Base-by-base conservation (phyloP, 805 yeast species). In the Clavispora santaluciae region DNA sequence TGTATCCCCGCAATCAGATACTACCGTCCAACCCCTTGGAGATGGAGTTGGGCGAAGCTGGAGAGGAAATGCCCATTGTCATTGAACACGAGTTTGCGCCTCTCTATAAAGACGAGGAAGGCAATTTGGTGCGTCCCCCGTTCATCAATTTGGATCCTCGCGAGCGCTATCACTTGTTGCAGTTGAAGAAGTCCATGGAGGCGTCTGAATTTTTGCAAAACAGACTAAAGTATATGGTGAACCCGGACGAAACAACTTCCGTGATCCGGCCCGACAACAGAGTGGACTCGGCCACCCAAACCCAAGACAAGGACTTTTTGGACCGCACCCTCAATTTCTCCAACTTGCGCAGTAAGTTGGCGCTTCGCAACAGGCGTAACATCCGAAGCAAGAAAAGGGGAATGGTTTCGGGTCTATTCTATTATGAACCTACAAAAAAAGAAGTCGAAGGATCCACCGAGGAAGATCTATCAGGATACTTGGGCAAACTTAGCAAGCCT, bases 201-300 rank as follows among this genome's bases (percentile, higher is more conserved):
- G 63, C 66, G 4, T 57, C 70, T 0, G 62, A 63, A 30, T 52
- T 57, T 6, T 48, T 68, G 29, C 65, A 66, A 39, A 45, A 52
- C 21, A 49, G 63, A 41, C 53, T 66, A 34, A 68, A 62, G 49
- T 66, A 66, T 36, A 68, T 63, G 68, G 56, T 65, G 6, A 59
- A 70, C 42, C 73, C 75, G 0, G 55, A 59, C 33, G 73, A 70
- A 45, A 66, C 73, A 4, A 39, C 43, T 4, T 60, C 66, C 3
- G 23, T 46, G 3, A 26, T 41, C 22, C 43, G 33, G 18, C 38
- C 49, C 7, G 25, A 25, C 18, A 63, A 61, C 37, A 57, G 56
- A 41, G 72, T 68, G 4, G 73, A 70, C 41, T 60, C 69, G 1
- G 41, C 69, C 7, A 70, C 75, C 5, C 75, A 70, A 46, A 70